phyloP scores from a whole-genome alignment of 1,139 yeast species.

The Taphrina betulina region DNA sequence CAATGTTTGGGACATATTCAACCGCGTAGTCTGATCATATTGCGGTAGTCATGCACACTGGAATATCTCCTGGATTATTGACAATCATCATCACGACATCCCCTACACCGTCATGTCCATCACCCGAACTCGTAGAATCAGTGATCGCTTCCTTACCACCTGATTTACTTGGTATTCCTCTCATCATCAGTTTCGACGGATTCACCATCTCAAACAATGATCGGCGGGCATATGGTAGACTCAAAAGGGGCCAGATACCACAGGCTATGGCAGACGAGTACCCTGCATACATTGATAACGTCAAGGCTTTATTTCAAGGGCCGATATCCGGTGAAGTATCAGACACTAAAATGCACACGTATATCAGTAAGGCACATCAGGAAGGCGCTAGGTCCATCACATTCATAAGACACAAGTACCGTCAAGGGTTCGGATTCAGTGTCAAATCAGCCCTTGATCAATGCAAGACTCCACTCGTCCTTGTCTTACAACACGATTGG shows the following conservation, averaged over 20 bases:
- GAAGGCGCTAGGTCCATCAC: background rate
- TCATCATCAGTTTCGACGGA: conserved; percentile 20
- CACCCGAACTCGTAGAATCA: conserved; percentile 8
- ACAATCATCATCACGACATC: conserved; percentile 26
- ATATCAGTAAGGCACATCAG: background rate
- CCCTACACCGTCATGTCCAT: conserved; percentile 22
- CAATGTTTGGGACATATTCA: too few species aligned
- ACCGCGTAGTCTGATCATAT: too few species aligned
- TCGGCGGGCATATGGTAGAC: background rate
- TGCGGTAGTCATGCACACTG: too few species aligned
- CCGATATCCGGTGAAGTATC: background rate
- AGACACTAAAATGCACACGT: background rate
- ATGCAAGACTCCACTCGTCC: conserved; percentile 12
- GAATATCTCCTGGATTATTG: background rate
- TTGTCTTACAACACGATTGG: conserved; percentile 31
- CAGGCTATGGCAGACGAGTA: conserved; percentile 5
- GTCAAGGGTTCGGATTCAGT: conserved; percentile 19
- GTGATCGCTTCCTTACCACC: conserved; percentile 12
- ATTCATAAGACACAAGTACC: background rate
- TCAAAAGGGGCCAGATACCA: conserved; percentile 23
- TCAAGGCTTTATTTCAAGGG: background rate
- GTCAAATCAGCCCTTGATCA: conserved; percentile 5
- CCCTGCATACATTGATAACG: conserved; percentile 15
- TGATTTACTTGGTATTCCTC: background rate
- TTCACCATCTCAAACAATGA: conserved; percentile 1